Percentiles rank a stretch among this genome's conserved stretches.
These are phyloP conservation scores for Claviceps monticola DNA, from an alignment of 2,329 filamentous ascomycete genomes.

Conservation along the genomic window DNA sequence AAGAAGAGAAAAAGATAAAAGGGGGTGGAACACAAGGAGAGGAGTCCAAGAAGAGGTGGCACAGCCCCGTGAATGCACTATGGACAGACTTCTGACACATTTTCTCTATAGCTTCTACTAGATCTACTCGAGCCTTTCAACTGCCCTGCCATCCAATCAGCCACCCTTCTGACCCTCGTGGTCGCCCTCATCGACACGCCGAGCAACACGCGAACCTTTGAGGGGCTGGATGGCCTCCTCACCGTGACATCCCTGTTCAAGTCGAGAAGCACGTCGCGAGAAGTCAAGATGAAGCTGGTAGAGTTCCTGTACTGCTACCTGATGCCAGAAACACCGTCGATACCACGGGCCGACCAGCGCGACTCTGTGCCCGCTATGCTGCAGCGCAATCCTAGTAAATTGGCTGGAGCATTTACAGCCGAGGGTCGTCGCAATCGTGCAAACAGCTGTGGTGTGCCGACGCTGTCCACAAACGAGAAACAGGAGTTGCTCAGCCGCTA, in stretches of 20 bases:
- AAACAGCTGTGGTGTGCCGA: constrained; percentile 25
- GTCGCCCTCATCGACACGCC: constrained; percentile 78
- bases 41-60: neutral
- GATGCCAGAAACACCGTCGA: constrained; percentile 69
- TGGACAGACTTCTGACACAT: neutral
- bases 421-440: constrained; percentile 19
- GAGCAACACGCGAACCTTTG: constrained; percentile 80
- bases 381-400: constrained; percentile 56
- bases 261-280: constrained; percentile 66
- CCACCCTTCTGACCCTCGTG: constrained; percentile 80
- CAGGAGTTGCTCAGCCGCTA: constrained; percentile 64
- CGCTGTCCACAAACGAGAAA: constrained; percentile 67
- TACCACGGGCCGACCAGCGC: constrained; percentile 33
- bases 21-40: neutral
- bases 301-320: constrained; percentile 98
- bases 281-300: constrained; percentile 90
- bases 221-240: constrained; percentile 78
- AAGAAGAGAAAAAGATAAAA: constrained; percentile 1
- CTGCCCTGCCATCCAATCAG: constrained; percentile 81
- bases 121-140: constrained; percentile 89
- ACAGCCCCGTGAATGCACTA: neutral
- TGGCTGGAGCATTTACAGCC: constrained; percentile 39
- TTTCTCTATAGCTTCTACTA: constrained; percentile 53
- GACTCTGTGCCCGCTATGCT: constrained; percentile 37
- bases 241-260: constrained; percentile 91